phyloP scores from a whole-genome alignment of 2,329 filamentous ascomycete species.

The Hypoxylon sp. region DNA sequence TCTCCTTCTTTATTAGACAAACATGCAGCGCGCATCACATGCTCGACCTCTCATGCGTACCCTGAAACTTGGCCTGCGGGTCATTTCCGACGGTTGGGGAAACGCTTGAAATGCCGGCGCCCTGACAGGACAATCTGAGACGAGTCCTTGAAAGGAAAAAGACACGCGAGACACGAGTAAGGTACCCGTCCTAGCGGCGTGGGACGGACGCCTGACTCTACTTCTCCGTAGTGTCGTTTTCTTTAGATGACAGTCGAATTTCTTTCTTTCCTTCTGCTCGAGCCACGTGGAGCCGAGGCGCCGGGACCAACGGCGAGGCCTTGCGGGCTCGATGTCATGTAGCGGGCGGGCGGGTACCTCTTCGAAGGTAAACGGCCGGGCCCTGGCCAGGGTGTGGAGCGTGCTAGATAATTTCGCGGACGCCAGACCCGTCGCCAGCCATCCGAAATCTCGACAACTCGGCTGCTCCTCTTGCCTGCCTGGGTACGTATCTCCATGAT shows the following conservation, averaged over 20 bases:
- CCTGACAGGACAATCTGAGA: slow-evolving; percentile 10
- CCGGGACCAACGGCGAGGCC: slow-evolving; percentile 14
- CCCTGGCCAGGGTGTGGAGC: slow-evolving; percentile 25
- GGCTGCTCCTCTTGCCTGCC: background rate
- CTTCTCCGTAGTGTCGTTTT: background rate
- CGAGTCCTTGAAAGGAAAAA: slow-evolving; percentile 20
- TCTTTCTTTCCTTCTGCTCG: slow-evolving; percentile 7
- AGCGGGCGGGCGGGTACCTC: background rate
- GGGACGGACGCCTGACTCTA: slow-evolving; percentile 1
- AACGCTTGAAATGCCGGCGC: slow-evolving; percentile 23
- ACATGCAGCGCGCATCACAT: slow-evolving; percentile 26
- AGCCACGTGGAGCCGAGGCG: slow-evolving; percentile 32
- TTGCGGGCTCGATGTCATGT: background rate
- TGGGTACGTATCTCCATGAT: background rate
- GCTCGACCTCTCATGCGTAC: slow-evolving; percentile 6
- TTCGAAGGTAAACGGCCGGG: slow-evolving; percentile 8
- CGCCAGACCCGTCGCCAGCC: slow-evolving; percentile 25
- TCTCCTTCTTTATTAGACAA: background rate
- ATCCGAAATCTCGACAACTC: background rate
- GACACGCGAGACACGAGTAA: too few relatives aligned
- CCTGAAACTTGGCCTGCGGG: slow-evolving; percentile 22
- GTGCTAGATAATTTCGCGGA: slow-evolving; percentile 36
- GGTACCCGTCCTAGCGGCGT: slow-evolving; percentile 7
- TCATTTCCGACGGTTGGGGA: slow-evolving; percentile 30
- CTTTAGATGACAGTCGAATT: too few relatives aligned